Evolutionary conservation across 2,329 filamentous ascomycete genomes (phyloP).

Genomic region (Fusarium sp.): DNA sequence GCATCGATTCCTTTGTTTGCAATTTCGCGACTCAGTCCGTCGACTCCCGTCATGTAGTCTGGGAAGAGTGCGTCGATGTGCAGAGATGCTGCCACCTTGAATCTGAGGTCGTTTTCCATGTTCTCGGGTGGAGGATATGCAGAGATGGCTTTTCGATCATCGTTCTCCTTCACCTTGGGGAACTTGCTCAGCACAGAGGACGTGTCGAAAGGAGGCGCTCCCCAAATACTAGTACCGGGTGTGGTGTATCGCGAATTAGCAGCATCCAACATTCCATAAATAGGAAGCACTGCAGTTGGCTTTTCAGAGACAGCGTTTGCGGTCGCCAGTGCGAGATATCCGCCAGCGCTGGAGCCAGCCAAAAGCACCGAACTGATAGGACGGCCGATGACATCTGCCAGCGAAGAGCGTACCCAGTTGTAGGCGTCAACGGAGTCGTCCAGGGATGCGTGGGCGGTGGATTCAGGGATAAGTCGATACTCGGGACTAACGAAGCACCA

Average conservation of each 20-base stretch:
- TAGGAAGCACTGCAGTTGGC: slow-evolving; percentile 24
- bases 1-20: slow-evolving; percentile 17
- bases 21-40: slow-evolving; percentile 20
- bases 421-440: slow-evolving; percentile 42
- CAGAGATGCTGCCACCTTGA: slow-evolving; percentile 31
- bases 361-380: slow-evolving; percentile 28
- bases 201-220: slow-evolving; percentile 22
- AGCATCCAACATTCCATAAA: slow-evolving; percentile 42
- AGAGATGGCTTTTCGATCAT: slow-evolving; percentile 27
- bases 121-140: slow-evolving; percentile 1
- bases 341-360: slow-evolving; percentile 42
- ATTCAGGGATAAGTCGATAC: slow-evolving; percentile 43
- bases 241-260: slow-evolving; percentile 30
- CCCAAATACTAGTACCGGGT: slow-evolving; percentile 32
- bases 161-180: slow-evolving; percentile 3
- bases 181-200: slow-evolving; percentile 24
- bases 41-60: slow-evolving; percentile 40
- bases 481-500: slow-evolving; percentile 46
- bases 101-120: background rate
- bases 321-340: slow-evolving; percentile 36
- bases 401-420: slow-evolving; percentile 33
- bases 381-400: slow-evolving; percentile 17
- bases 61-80: slow-evolving; percentile 41
- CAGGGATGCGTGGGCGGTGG: slow-evolving; percentile 34
- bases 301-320: slow-evolving; percentile 11